Evolutionary conservation across 116 monocot genomes (phyloP).

Genomic region (Phalaenopsis hybrid): DNA sequence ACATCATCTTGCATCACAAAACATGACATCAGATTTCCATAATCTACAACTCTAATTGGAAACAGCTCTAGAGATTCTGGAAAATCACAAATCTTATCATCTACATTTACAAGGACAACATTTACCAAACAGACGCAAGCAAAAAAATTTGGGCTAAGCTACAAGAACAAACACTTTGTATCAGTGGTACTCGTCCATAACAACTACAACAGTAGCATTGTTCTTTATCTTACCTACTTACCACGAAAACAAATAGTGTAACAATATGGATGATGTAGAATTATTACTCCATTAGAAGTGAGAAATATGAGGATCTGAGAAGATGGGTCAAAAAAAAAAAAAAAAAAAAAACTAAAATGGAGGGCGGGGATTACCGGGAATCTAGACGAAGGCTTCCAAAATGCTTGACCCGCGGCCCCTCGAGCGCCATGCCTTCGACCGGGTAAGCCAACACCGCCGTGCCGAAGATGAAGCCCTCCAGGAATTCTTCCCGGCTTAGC

Average conservation of each 20-base stretch:
- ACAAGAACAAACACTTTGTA: slow-evolving; percentile 26
- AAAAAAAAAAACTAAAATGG: background rate
- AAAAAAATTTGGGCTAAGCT: background rate
- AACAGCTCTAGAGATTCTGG: background rate
- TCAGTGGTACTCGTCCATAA: slow-evolving; percentile 44
- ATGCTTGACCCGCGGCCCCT: slow-evolving; percentile 50
- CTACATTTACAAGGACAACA: background rate
- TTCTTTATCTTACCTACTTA: slow-evolving; percentile 29
- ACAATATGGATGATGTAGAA: background rate
- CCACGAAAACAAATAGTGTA: background rate
- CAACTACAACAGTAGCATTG: slow-evolving; percentile 38
- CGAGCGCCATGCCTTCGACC: slow-evolving; percentile 28
- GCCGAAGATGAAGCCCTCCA: slow-evolving; percentile 38
- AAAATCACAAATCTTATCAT: background rate
- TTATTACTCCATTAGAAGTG: background rate
- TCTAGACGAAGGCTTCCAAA: slow-evolving; percentile 37
- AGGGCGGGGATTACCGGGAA: slow-evolving; percentile 15
- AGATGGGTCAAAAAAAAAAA: no score
- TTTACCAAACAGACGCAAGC: background rate
- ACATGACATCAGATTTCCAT: background rate
- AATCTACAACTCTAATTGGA: background rate
- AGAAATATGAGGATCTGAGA: background rate
- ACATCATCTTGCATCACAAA: slow-evolving; percentile 26
- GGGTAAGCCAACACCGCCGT: slow-evolving; percentile 47
- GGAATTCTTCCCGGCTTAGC: slow-evolving; percentile 31